These are phyloP conservation scores for Sherardia arvensis DNA, from an alignment of 257 asterid species.

Conservation along the genomic window DNA sequence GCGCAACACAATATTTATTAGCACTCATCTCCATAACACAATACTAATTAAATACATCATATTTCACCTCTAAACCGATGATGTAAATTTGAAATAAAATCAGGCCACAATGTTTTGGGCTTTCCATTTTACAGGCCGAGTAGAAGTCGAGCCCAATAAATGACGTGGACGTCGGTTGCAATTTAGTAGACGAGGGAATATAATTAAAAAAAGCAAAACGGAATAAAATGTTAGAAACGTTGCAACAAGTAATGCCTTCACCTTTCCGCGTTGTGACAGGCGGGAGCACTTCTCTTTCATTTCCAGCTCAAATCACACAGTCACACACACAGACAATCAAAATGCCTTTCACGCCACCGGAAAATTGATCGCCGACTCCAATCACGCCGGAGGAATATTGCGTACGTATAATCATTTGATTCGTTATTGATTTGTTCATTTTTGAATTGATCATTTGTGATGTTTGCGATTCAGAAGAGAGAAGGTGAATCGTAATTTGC, in stretches of 20 bases:
- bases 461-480: neutral
- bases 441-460: neutral
- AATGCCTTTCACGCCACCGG: neutral
- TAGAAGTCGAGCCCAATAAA: neutral
- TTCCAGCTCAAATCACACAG: neutral
- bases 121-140: neutral
- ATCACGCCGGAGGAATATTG: slow-evolving; percentile 13
- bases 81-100: no score
- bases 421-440: neutral
- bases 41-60: no score
- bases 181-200: neutral
- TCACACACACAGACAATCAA: neutral
- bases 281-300: neutral
- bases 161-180: neutral
- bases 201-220: neutral
- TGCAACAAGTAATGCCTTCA: neutral
- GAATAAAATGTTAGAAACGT: neutral
- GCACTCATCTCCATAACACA: no score
- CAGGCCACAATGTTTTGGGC: neutral
- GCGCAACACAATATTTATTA: no score
- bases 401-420: neutral
- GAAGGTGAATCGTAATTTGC: neutral
- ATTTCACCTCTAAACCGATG: no score
- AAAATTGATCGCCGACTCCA: slow-evolving; percentile 4
- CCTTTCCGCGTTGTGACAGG: neutral